Evolutionary conservation across 2,329 filamentous ascomycete genomes (phyloP).

Genomic region (Triangularia verruculosa): DNA sequence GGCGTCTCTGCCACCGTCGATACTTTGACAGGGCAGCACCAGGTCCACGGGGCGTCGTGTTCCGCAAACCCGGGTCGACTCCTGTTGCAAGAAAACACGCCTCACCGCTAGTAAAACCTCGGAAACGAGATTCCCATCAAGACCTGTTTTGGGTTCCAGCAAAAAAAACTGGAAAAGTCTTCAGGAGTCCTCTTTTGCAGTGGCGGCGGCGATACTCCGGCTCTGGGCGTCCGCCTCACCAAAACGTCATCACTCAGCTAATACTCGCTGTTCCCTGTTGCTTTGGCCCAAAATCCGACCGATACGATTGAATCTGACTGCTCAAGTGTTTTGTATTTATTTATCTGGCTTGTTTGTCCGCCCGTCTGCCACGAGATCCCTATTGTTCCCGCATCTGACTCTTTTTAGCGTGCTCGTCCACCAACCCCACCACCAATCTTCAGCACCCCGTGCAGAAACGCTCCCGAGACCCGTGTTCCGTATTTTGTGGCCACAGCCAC

Average conservation of each 20-base stretch:
- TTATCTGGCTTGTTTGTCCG: constrained; percentile 2
- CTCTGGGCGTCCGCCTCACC: constrained; percentile 11
- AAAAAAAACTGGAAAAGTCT: not conserved
- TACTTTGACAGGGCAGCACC: not conserved
- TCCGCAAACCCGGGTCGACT: not conserved
- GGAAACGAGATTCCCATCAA: not conserved
- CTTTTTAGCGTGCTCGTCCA: not conserved
- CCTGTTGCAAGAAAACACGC: not conserved
- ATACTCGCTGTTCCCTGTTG: constrained; percentile 1
- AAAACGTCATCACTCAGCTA: constrained; percentile 14
- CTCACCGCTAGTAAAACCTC: not conserved
- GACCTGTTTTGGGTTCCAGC: not conserved
- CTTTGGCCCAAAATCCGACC: constrained; percentile 6
- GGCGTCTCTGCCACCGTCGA: not conserved
- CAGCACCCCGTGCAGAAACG: not conserved
- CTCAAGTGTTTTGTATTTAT: constrained; percentile 2
- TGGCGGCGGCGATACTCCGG: constrained; percentile 12
- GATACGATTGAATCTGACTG: not conserved
- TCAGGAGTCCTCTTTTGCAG: not conserved
- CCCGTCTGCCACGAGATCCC: not conserved
- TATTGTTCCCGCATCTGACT: not conserved
- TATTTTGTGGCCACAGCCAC: not conserved
- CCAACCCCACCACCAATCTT: not conserved
- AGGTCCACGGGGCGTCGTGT: not conserved
- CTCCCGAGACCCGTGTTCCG: not conserved